Evolutionary conservation across 768 basidiomycete species (phyloP), one percentile per base, ranked within the genome.

Genomic region (Hemileccinum impolitum): DNA sequence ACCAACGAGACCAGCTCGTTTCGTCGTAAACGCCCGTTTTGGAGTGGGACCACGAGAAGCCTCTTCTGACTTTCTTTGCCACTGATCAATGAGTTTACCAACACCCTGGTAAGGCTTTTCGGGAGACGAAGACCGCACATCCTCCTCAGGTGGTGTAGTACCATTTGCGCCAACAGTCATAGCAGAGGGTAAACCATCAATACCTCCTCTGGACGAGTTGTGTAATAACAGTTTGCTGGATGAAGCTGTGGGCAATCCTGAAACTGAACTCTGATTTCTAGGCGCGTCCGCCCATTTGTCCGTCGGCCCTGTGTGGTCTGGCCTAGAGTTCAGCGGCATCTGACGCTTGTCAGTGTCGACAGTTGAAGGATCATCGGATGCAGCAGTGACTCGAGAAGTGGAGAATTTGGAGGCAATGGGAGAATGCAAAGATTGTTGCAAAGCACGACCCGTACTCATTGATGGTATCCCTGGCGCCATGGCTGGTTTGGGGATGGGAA

Each of bases 91-190:
- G 31, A 93, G 73, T 68, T 78, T 87, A 25, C 88, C 85, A 38
- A 93, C 90, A 32, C 90, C 90, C 60, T 82, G 84, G 65, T 84
- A 93, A 28, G 87, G 85, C 47, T 77, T 75, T 61, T 93, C 90
- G 8, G 87, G 86, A 9, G 87, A 85, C 6, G 86, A 72, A 13
- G 86, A 74, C 13, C 76, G 75, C 18, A 48, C 42, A 13, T 69
- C 60, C 32, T 67, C 65, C 34, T 57, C 65, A n/a, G 52, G 34
- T 17, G 59, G 54, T 34, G 39, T 5, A 14, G 43, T 6, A 8
- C 30, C 44, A 23, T 55, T 69, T 31, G 47, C n/a, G 6, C 36
- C 28, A 19, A 44, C 45, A 8, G 49, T 17, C 18, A 18, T 17
- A 18, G 49, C 41, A 40, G 48, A 42, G 34, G 65, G 65, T 34